A percentile compares a stretch with the other conserved stretches of the same genome.
Conservation (phyloP, 2,329 filamentous ascomycete genomes). For the Cladophialophora yegresii region DNA sequence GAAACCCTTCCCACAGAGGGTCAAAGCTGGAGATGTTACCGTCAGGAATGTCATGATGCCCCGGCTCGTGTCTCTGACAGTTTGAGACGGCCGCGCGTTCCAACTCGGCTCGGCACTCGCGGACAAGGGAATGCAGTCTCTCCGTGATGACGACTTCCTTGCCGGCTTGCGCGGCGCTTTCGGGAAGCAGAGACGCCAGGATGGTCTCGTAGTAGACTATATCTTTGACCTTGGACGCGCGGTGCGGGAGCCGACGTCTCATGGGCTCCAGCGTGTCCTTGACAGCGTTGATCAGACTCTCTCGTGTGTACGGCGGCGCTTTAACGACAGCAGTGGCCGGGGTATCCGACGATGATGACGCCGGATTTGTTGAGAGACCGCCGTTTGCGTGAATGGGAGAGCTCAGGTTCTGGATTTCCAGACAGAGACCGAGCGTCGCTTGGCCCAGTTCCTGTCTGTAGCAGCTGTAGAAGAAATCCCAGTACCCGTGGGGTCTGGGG, state of each 20-base stretch:
- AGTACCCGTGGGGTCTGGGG: slow-evolving; percentile 33
- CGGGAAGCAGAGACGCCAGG: slow-evolving; percentile 23
- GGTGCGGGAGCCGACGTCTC: slow-evolving; percentile 28
- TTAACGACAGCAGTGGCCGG: slow-evolving; percentile 1
- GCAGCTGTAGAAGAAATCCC: slow-evolving; percentile 36
- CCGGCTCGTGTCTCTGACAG: background rate
- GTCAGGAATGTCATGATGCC: background rate
- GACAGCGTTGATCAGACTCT: slow-evolving; percentile 27
- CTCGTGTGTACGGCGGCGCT: slow-evolving; percentile 21
- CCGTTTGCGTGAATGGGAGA: background rate
- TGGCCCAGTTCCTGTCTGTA: slow-evolving; percentile 32
- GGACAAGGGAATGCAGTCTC: slow-evolving; percentile 18
- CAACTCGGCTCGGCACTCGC: slow-evolving; percentile 20
- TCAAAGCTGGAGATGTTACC: slow-evolving; percentile 11
- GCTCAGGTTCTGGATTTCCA: slow-evolving; percentile 30
- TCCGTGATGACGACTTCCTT: slow-evolving; percentile 18
- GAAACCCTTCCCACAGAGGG: slow-evolving; percentile 25
- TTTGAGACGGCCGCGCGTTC: slow-evolving; percentile 12
- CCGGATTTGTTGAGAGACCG: background rate
- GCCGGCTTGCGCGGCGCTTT: background rate
- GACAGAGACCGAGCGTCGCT: slow-evolving; percentile 30
- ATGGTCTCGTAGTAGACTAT: slow-evolving; percentile 34
- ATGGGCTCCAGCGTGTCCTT: slow-evolving; percentile 33
- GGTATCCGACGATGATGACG: background rate
- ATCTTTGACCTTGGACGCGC: slow-evolving; percentile 31